Evolutionary conservation across 495 filamentous ascomycete genomes (phyloP).

Genomic region (Cercophora samala): DNA sequence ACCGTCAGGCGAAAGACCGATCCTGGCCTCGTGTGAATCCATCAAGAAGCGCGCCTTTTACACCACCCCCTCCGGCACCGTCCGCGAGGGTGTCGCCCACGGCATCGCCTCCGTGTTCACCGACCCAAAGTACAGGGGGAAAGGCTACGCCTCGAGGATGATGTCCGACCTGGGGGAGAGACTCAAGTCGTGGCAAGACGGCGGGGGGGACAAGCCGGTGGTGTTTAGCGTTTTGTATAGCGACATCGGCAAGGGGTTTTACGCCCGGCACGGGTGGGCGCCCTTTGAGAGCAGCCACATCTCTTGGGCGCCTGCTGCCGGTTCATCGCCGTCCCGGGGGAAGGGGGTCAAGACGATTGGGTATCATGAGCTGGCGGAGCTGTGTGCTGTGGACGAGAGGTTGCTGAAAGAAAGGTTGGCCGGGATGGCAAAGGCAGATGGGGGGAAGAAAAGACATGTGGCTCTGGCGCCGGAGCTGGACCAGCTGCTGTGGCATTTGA

Average conservation of each 20-base stretch:
- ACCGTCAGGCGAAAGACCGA: slow-evolving; percentile 50
- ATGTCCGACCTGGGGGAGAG: slow-evolving; percentile 43
- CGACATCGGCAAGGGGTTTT: slow-evolving; percentile 94
- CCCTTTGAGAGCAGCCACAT: slow-evolving; percentile 70
- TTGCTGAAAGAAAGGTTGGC: slow-evolving; percentile 42
- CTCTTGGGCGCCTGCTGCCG: slow-evolving; percentile 48
- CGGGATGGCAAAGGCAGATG: background rate
- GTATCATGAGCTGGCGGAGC: slow-evolving; percentile 49
- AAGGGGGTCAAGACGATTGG: slow-evolving; percentile 38
- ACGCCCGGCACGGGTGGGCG: slow-evolving; percentile 76
- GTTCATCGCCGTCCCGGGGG: slow-evolving; percentile 26
- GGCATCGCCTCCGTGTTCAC: slow-evolving; percentile 88
- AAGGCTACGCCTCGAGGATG: slow-evolving; percentile 73
- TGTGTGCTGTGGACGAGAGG: slow-evolving; percentile 58
- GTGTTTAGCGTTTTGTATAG: slow-evolving; percentile 80
- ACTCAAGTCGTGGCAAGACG: slow-evolving; percentile 39
- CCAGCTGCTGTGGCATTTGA: slow-evolving; percentile 79
- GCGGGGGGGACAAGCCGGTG: slow-evolving; percentile 26
- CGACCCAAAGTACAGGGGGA: slow-evolving; percentile 64
- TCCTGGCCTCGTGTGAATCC: slow-evolving; percentile 80
- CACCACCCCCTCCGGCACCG: slow-evolving; percentile 21
- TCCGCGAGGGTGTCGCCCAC: slow-evolving; percentile 67
- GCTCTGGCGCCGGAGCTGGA: slow-evolving; percentile 72
- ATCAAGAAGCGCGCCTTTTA: slow-evolving; percentile 68
- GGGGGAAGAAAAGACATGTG: slow-evolving; percentile 44